Base-by-base conservation (phyloP, 2,329 filamentous ascomycete genomes). In the Claviceps africana region DNA sequence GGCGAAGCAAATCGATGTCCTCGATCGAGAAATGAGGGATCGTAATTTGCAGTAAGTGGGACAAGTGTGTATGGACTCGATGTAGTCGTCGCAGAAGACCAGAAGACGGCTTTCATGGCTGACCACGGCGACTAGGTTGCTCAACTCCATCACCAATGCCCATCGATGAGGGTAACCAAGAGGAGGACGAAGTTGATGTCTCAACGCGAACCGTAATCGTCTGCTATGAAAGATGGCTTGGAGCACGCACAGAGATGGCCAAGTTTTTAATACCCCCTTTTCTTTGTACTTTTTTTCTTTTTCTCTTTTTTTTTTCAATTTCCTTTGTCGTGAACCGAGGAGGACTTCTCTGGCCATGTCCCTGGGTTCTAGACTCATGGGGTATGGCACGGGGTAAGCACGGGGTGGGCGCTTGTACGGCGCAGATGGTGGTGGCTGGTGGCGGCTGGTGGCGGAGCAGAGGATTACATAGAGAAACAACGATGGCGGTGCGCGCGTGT, bases 21-120 rank as follows among this genome's bases (percentile, higher is more conserved):
- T 80, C 59, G 76, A 79, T 63, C 70, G 74, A 54, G 76, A 79
- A 59, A 76, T 79, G 71, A 72, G 71, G 62, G 72, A 76, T 55
- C 72, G 74, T 51, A 79, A 79, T 61, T 65, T 76, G 59, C 71
- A 69, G 68, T 70, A 52, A 62, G 67, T 54, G 15, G 28, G 40
- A 25, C 25, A 5, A 25, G 25, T 5, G 25, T 25, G 25, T 25
- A 5, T 25, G 5, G 25, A 25, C 25, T 25, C 25, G 25, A 25
- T 25, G 25, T 22, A 30, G 19, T 7, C 9, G 17, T 31, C 17
- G 15, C 17, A 11, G 8, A n/a, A 22, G 2, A 2, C 3, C 17
- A 15, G 28, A 17, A 33, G 19, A 15, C 25, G 25, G 25, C 25
- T 9, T 22, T 25, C 25, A 19, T 4, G 7, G 2, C n/a, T 25